Percentiles rank a stretch among this genome's conserved stretches.
These are phyloP conservation scores for Taphrina sp. DNA, from an alignment of 1,139 yeast species.

Conservation along the genomic window DNA sequence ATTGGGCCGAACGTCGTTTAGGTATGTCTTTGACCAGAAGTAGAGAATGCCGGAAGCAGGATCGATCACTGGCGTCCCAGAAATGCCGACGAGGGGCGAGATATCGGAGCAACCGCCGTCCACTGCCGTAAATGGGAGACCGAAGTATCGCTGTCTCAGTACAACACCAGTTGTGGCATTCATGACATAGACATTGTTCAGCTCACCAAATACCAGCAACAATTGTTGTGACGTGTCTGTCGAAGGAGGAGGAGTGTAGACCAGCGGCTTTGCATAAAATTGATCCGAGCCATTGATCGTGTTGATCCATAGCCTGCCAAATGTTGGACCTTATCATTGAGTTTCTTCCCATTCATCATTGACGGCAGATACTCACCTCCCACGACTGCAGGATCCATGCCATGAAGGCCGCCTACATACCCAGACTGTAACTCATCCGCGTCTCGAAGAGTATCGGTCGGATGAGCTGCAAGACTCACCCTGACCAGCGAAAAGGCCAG, in stretches of 20 bases:
- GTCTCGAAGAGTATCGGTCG: conserved; percentile 3
- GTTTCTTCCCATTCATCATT: no score
- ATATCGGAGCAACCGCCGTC: conserved; percentile 13
- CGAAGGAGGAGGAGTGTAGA: conserved; percentile 5
- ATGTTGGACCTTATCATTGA: conserved; percentile 12
- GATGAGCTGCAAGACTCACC: no score
- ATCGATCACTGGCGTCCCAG: conserved; percentile 14
- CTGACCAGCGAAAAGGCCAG: no score
- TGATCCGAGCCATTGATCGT: conserved; percentile 1
- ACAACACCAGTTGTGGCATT: conserved; percentile 6
- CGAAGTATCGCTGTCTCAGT: conserved; percentile 1
- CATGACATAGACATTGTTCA: conserved; percentile 6
- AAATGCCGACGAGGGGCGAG: conserved; percentile 8
- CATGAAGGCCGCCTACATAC: conserved; percentile 9
- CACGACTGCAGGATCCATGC: conserved; percentile 11
- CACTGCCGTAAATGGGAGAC: not conserved
- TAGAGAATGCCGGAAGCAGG: conserved; percentile 8
- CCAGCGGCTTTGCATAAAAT: conserved; percentile 5
- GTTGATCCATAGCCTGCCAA: conserved; percentile 2
- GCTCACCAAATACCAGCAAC: not conserved
- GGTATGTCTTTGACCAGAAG: conserved; percentile 21
- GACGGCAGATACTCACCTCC: no score
- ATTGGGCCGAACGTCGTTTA: not conserved
- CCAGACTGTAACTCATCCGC: conserved; percentile 12
- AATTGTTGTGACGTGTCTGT: conserved; percentile 2